These are phyloP conservation scores for Neurospora intermedia DNA, from an alignment of 495 filamentous ascomycete species.

Conservation along the genomic window DNA sequence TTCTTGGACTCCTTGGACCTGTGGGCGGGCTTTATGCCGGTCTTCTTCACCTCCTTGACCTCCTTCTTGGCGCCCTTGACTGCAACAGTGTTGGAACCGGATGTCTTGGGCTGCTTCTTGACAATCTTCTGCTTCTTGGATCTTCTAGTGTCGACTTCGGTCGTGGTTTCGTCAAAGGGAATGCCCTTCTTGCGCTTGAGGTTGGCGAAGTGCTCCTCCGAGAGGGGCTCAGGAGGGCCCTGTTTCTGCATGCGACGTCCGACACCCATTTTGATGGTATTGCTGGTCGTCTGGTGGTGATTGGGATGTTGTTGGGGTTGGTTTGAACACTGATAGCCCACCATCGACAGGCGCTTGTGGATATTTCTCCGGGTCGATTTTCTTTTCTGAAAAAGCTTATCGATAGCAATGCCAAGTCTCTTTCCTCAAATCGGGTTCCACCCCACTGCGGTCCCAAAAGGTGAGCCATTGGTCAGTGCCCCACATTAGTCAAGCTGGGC, in stretches of 20 bases:
- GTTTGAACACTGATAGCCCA: background rate
- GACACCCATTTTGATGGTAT: constrained; percentile 57
- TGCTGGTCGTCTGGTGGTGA: constrained; percentile 4
- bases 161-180: constrained; percentile 33
- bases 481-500: background rate
- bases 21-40: constrained; percentile 2
- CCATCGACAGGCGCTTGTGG: background rate
- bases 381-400: constrained; percentile 1
- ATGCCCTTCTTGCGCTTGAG: constrained; percentile 65
- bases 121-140: constrained; percentile 58
- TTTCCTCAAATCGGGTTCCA: background rate
- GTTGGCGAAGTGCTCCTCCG: constrained; percentile 65
- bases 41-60: constrained; percentile 8
- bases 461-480: background rate
- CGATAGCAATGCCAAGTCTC: background rate
- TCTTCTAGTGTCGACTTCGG: constrained; percentile 31
- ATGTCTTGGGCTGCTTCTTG: constrained; percentile 35
- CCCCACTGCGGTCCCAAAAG: background rate
- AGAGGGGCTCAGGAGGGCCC: constrained; percentile 70
- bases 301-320: background rate
- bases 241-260: constrained; percentile 94
- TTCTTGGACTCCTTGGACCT: constrained; percentile 24
- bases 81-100: constrained; percentile 7
- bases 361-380: background rate
- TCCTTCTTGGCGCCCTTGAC: constrained; percentile 22